Evolutionary conservation across 306 rosid genomes (phyloP), one percentile per base, ranked within the genome.

Genomic region (Trifolium pratense): DNA sequence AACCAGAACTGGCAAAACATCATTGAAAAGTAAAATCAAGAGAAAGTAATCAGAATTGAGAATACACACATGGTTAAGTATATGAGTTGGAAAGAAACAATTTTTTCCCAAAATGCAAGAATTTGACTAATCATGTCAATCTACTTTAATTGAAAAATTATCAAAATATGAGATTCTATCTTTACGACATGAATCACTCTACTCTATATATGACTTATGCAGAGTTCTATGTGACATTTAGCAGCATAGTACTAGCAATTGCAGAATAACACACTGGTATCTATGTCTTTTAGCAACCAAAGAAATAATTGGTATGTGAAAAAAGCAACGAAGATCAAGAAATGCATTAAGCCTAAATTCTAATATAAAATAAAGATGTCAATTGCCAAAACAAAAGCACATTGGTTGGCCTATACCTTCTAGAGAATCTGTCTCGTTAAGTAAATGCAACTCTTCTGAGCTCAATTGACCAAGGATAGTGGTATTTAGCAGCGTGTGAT

Each of bases 401-500:
- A 66, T 75, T 21, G 20, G 58, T 18, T 57, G 43, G 68, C 55
- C 74, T 9, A 59, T 82, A 92, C 99, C 99, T 81, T 61, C 81
- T 8, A 79, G 62, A 51, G 97, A 82, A 80, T 88, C 93, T 59
- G 87, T 31, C 79, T 86, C 90, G 76, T 73, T 32, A 69, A 62
- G 73, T 40, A 95, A 87, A 77, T 92, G 83, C 16, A 82, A 81
- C 80, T 92, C 96, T 53, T 90, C 93, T 13, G 86, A 16, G 32
- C 81, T 83, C 81, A 95, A 17, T 70, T 86, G 77, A 49, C 48
- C 55, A 13, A 91, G 88, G 45, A 42, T 81, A 34, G 97, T 88
- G 53, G 97, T 88, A 75, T 95, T 90, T 36, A 92, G 79, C 32
- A 95, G 68, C 2, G 99, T 95, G 71, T 92, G 97, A 82, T 95